Evolutionary conservation across 2,329 filamentous ascomycete genomes (phyloP).

Genomic region (Macrophomina pseudophaseolina): DNA sequence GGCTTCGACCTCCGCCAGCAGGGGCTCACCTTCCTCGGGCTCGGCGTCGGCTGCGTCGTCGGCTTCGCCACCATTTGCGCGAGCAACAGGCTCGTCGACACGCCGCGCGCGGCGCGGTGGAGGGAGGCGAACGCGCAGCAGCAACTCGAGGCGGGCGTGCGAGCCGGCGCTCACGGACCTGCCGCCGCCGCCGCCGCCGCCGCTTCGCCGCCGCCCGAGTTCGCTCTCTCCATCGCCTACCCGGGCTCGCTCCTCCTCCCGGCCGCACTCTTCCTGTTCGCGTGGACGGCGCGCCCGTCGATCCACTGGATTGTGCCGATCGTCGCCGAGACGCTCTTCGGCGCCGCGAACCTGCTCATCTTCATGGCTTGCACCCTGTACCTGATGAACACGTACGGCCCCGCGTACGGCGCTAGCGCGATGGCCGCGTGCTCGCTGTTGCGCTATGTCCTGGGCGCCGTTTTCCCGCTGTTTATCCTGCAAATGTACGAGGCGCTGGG

Average conservation of each 20-base stretch:
- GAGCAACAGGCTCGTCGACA: slow-evolving; percentile 39
- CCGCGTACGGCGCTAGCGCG: slow-evolving; percentile 62
- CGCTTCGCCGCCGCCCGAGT: slow-evolving; percentile 34
- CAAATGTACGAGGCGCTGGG: slow-evolving; percentile 49
- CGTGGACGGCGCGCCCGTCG: slow-evolving; percentile 42
- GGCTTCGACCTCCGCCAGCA: slow-evolving; percentile 38
- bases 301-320: slow-evolving; percentile 48
- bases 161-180: slow-evolving; percentile 20
- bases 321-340: slow-evolving; percentile 39
- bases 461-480: slow-evolving; percentile 66
- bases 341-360: slow-evolving; percentile 36
- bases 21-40: slow-evolving; percentile 34
- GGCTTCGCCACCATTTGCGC: slow-evolving; percentile 32
- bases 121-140: neutral
- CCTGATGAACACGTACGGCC: slow-evolving; percentile 61
- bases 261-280: slow-evolving; percentile 46
- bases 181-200: neutral
- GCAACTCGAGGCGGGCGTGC: slow-evolving; percentile 9
- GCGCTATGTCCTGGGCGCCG: slow-evolving; percentile 61
- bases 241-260: slow-evolving; percentile 42
- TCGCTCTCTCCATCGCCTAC: slow-evolving; percentile 42
- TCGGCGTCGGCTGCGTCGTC: slow-evolving; percentile 31
- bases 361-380: slow-evolving; percentile 50
- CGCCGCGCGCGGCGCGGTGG: slow-evolving; percentile 13
- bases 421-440: slow-evolving; percentile 64